phyloP scores from a whole-genome alignment of 768 basidiomycete genomes.

The Leccinum imitatum region DNA sequence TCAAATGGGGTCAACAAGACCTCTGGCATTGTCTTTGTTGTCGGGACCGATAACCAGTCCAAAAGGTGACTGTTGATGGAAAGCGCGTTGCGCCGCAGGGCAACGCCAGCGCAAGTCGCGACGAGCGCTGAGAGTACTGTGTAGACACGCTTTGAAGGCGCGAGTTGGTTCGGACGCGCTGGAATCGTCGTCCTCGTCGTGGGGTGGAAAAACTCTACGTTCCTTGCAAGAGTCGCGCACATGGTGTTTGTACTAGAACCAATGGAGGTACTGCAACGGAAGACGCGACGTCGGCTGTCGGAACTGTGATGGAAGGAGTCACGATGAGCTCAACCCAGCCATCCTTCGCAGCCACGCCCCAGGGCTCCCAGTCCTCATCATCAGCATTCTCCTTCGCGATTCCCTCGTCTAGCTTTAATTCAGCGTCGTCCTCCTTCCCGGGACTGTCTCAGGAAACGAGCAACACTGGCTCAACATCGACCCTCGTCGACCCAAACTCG shows the following conservation, averaged over 20 bases:
- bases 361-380: constrained; percentile 18
- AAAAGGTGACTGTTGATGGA: constrained; percentile 18
- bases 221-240: too few relatives aligned
- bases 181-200: constrained; percentile 16
- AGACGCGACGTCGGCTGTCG: constrained; percentile 32
- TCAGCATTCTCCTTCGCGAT: constrained; percentile 22
- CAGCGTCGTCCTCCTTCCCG: constrained; percentile 16
- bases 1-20: constrained; percentile 22
- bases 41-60: too few relatives aligned
- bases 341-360: constrained; percentile 7
- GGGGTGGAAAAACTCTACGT: background rate
- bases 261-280: too few relatives aligned
- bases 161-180: constrained; percentile 30
- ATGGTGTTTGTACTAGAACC: constrained; percentile 30
- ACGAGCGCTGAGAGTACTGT: too few relatives aligned
- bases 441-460: constrained; percentile 30
- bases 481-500: constrained; percentile 51
- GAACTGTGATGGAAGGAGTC: constrained; percentile 27
- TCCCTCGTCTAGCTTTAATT: constrained; percentile 11
- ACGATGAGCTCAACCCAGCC: constrained; percentile 16
- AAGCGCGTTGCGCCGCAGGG: background rate
- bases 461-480: constrained; percentile 3
- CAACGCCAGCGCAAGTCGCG: too few relatives aligned
- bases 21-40: constrained; percentile 10
- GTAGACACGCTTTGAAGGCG: too few relatives aligned